phyloP scores from a whole-genome alignment of 1,284 basidiomycete genomes.

The Puccinia triticina region DNA sequence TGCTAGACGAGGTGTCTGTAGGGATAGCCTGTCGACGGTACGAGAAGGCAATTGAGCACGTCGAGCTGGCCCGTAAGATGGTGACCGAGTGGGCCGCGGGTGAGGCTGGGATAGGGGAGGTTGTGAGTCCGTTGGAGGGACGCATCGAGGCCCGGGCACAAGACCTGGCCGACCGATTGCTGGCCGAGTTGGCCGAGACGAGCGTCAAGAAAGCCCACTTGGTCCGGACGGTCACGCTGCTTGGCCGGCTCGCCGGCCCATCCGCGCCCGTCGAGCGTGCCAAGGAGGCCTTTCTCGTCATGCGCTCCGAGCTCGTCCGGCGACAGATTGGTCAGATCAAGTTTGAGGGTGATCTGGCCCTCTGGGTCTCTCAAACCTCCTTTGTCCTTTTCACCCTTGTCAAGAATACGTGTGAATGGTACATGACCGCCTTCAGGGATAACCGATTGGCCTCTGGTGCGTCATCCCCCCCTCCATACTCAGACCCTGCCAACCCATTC shows the following conservation, averaged over 20 bases:
- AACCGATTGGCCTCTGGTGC: slow-evolving; percentile 87
- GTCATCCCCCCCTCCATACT: not conserved
- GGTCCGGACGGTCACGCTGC: slow-evolving; percentile 62
- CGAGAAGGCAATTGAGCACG: slow-evolving; percentile 78
- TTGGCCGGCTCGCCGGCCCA: not conserved
- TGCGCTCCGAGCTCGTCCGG: slow-evolving; percentile 75
- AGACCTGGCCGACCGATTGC: not conserved
- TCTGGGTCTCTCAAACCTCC: slow-evolving; percentile 75
- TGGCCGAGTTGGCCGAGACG: slow-evolving; percentile 8
- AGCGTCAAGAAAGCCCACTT: slow-evolving; percentile 22
- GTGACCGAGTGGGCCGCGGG: not conserved
- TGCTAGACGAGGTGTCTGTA: slow-evolving; percentile 86
- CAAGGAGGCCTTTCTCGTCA: slow-evolving; percentile 77
- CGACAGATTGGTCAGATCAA: slow-evolving; percentile 78
- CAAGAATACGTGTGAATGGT: slow-evolving; percentile 98
- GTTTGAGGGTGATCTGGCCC: slow-evolving; percentile 84
- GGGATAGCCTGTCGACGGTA: slow-evolving; percentile 86
- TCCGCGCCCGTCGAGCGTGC: slow-evolving; percentile 68
- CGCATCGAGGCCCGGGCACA: not conserved
- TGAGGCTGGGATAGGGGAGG: not conserved
- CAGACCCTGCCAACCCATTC: not conserved
- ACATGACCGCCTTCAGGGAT: slow-evolving; percentile 90
- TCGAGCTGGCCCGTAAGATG: slow-evolving; percentile 67
- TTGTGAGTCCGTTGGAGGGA: not conserved
- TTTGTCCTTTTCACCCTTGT: slow-evolving; percentile 83